These are phyloP conservation scores for Jamesozyma gamospora DNA, from an alignment of 805 yeast genomes.

Conservation along the genomic window DNA sequence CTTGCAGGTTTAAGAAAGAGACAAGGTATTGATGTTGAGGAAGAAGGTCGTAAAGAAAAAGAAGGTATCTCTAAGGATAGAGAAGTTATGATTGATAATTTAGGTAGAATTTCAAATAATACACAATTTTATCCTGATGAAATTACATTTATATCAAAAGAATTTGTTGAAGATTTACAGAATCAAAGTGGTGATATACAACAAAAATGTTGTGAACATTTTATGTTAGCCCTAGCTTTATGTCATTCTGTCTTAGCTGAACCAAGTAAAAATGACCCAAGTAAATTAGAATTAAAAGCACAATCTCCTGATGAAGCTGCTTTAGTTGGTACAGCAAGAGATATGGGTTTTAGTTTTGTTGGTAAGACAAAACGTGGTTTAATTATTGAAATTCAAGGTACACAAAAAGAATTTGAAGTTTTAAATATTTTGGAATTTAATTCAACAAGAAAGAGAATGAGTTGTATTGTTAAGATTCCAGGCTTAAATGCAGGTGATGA, in stretches of 20 bases:
- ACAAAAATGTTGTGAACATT: slow-evolving; percentile 54
- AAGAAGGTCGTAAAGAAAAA: slow-evolving; percentile 44
- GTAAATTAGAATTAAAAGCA: slow-evolving; percentile 50
- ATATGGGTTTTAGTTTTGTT: slow-evolving; percentile 59
- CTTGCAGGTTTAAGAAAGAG: slow-evolving; percentile 68
- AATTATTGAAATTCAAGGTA: slow-evolving; percentile 60
- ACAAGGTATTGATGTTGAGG: slow-evolving; percentile 65
- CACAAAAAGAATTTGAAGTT: slow-evolving; percentile 58
- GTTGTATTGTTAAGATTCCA: slow-evolving; percentile 67
- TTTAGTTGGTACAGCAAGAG: slow-evolving; percentile 70
- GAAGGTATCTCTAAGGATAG: slow-evolving; percentile 48
- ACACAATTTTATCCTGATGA: slow-evolving; percentile 44
- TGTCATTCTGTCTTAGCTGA: slow-evolving; percentile 76
- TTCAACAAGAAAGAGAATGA: slow-evolving; percentile 81
- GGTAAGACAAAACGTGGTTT: slow-evolving; percentile 61
- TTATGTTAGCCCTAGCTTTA: slow-evolving; percentile 64
- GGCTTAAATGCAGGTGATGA: slow-evolving; percentile 35
- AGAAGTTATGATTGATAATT: slow-evolving; percentile 43
- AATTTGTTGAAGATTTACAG: slow-evolving; percentile 51
- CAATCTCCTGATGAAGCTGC: slow-evolving; percentile 88
- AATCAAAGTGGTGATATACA: slow-evolving; percentile 40
- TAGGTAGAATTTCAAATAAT: slow-evolving; percentile 32
- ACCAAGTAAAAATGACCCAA: slow-evolving; percentile 49
- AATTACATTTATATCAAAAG: slow-evolving; percentile 58
- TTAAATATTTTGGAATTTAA: slow-evolving; percentile 67